Evolutionary conservation across 768 basidiomycete species (phyloP).

Genomic region (Mycena alexandri): DNA sequence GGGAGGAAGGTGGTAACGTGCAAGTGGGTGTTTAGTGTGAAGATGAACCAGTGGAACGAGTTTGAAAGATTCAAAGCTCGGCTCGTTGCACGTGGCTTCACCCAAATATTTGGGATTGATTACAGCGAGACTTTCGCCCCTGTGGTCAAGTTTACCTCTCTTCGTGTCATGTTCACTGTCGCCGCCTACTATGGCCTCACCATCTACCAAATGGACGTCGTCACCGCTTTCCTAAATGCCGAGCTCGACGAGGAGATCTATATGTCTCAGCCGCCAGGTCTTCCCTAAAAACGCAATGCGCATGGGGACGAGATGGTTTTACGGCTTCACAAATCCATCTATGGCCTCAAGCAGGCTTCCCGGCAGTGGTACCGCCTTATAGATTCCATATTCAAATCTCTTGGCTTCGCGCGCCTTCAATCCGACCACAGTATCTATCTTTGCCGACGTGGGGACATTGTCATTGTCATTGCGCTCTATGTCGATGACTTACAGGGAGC

Average conservation of each 20-base stretch:
- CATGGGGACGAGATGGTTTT: neutral
- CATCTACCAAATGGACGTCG: constrained; percentile 9
- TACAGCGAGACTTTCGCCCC: neutral
- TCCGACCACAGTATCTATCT: constrained; percentile 3
- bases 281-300: neutral
- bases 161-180: neutral
- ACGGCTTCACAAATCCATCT: neutral
- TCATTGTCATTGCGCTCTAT: neutral
- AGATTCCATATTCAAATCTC: neutral
- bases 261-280: neutral
- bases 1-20: neutral
- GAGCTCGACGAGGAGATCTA: neutral
- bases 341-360: constrained; percentile 3
- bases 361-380: constrained; percentile 3
- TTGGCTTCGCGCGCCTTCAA: constrained; percentile 1
- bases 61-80: constrained; percentile 5
- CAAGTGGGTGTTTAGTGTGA: constrained; percentile 8
- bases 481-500: constrained; percentile 1
- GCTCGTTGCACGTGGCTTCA: neutral
- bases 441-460: neutral
- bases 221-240: constrained; percentile 4
- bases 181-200: constrained; percentile 2
- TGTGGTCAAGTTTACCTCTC: neutral
- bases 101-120: neutral
- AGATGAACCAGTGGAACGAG: neutral